These are phyloP conservation scores for Russula olivacea DNA, from an alignment of 768 basidiomycete species.

Conservation along the genomic window DNA sequence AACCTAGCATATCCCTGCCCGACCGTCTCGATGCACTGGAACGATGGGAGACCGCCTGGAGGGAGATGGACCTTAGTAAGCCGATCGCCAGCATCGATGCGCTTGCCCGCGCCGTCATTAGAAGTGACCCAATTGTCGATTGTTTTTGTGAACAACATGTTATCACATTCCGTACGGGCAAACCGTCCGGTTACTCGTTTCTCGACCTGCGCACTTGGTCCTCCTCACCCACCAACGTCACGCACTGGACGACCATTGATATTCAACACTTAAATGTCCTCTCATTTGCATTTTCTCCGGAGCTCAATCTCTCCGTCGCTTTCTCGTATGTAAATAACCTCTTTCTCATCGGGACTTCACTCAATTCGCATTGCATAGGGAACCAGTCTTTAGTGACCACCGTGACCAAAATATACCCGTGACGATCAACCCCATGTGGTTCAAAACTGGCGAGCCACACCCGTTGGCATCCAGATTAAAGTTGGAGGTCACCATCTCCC, in stretches of 20 bases:
- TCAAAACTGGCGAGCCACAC: slow-evolving; percentile 10
- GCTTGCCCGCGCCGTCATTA: neutral
- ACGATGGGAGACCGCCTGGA: neutral
- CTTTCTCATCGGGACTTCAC: neutral
- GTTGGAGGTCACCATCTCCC: slow-evolving; percentile 3
- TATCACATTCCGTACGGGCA: slow-evolving; percentile 1
- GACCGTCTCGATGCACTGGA: neutral
- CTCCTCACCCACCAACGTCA: neutral
- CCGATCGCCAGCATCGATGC: neutral
- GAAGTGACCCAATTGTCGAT: neutral
- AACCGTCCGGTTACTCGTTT: neutral
- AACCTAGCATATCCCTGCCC: neutral
- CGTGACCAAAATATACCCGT: neutral
- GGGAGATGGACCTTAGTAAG: neutral
- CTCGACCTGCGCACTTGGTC: slow-evolving; percentile 1
- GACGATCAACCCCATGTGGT: slow-evolving; percentile 6
- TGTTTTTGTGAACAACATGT: slow-evolving; percentile 7
- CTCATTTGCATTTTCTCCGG: slow-evolving; percentile 13
- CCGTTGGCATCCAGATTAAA: slow-evolving; percentile 4
- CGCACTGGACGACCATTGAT: slow-evolving; percentile 4
- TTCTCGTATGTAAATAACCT: slow-evolving; percentile 7
- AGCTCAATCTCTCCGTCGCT: slow-evolving; percentile 13
- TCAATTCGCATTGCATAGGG: neutral
- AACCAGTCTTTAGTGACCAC: neutral
- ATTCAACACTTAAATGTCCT: slow-evolving; percentile 4